Evolutionary conservation across 2,329 filamentous ascomycete species (phyloP).

Genomic region (Rhytidhysteron rufulum): DNA sequence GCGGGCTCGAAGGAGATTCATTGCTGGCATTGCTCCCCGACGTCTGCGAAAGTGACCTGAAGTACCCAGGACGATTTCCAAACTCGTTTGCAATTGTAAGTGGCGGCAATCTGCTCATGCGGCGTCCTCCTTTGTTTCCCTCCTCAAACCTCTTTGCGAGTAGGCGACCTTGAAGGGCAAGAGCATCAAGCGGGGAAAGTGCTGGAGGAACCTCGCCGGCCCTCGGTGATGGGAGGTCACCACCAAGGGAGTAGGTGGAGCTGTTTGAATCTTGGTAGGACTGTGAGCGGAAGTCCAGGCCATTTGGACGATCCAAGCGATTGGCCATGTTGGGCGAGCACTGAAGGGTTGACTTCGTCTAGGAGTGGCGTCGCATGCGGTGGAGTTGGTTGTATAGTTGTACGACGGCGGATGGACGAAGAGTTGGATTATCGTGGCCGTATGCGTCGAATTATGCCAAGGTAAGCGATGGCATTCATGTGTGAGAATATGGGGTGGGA

Average conservation of each 20-base stretch:
- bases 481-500: neutral
- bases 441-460: constrained; percentile 18
- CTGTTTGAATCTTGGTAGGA: constrained; percentile 19
- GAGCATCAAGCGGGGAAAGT: constrained; percentile 90
- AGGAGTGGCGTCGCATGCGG: constrained; percentile 13
- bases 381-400: constrained; percentile 10
- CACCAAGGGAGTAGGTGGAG: constrained; percentile 28
- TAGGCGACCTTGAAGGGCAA: constrained; percentile 84
- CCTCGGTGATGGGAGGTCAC: constrained; percentile 45
- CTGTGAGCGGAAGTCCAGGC: constrained; percentile 27
- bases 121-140: constrained; percentile 63
- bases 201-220: constrained; percentile 71
- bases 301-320: constrained; percentile 26
- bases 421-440: constrained; percentile 17
- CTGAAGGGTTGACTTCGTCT: neutral
- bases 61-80: constrained; percentile 73
- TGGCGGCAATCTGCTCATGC: constrained; percentile 82
- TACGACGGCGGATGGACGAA: constrained; percentile 12
- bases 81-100: constrained; percentile 79
- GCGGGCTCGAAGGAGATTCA: constrained; percentile 25
- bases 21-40: constrained; percentile 54
- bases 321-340: constrained; percentile 20
- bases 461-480: constrained; percentile 4
- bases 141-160: constrained; percentile 85
- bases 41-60: constrained; percentile 63